Percentiles rank a stretch among this genome's conserved stretches.
Evolutionary conservation across 345 rosid species (phyloP).

Genomic region (Eucalyptus sideroxylon): DNA sequence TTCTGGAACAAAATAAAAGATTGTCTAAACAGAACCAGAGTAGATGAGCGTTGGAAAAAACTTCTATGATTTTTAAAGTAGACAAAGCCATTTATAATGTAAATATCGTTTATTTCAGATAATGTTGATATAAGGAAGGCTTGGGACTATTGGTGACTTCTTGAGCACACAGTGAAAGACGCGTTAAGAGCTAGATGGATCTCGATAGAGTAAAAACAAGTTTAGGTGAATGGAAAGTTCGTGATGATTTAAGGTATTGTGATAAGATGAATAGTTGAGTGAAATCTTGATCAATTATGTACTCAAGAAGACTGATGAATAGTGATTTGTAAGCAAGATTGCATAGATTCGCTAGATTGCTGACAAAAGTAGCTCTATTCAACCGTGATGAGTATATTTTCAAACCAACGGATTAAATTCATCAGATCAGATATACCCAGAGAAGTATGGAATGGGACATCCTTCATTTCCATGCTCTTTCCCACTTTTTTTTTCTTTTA

Average conservation of each 20-base stretch:
- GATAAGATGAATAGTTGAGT: too few species aligned
- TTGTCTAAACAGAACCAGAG: too few species aligned
- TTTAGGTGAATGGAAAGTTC: not conserved
- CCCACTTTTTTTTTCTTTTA: too few species aligned
- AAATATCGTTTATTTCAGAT: accelerated
- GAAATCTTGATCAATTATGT: too few species aligned
- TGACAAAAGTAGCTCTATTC: too few species aligned
- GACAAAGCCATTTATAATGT: not conserved
- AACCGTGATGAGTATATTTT: too few species aligned
- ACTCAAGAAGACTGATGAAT: not conserved
- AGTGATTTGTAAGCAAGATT: too few species aligned
- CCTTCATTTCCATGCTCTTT: not conserved
- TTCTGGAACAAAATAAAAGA: too few species aligned
- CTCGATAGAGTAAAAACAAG: not conserved
- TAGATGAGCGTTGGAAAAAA: too few species aligned
- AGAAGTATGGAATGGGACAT: not conserved
- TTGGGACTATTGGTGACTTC: accelerated
- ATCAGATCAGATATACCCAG: accelerated
- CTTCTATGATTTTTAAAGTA: not conserved
- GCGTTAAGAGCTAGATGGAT: not conserved
- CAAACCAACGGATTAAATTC: not conserved
- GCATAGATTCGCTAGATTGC: accelerated
- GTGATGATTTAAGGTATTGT: too few species aligned
- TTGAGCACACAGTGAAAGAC: not conserved
- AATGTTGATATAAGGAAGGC: not conserved